Percentiles rank a stretch among this genome's conserved stretches.
Conservation (phyloP, 2,329 filamentous ascomycete species). For the Phialocephala sp. region DNA sequence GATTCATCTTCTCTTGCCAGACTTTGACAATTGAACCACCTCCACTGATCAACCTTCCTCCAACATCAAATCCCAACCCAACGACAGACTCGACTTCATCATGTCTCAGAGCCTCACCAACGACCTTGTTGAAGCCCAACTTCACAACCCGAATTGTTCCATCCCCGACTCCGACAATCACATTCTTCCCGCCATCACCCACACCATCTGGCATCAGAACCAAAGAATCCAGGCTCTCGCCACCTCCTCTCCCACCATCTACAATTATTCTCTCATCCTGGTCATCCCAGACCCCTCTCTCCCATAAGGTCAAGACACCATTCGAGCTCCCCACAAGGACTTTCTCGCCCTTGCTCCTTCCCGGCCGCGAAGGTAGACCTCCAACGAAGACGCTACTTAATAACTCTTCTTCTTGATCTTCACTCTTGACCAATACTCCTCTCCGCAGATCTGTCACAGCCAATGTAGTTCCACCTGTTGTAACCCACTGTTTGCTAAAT, state of each 20-base stretch:
- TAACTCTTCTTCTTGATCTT: conserved; percentile 94
- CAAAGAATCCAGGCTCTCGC: conserved; percentile 83
- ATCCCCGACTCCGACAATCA: conserved; percentile 82
- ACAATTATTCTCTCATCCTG: conserved; percentile 89
- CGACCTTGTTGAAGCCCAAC: conserved; percentile 74
- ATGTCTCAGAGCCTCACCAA: conserved; percentile 67
- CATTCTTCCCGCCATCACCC: conserved; percentile 70
- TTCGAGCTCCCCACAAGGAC: conserved; percentile 76
- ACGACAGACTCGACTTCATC: conserved; percentile 89
- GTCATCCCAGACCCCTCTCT: conserved; percentile 93
- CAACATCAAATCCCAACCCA: conserved; percentile 81
- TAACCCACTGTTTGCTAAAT: conserved; percentile 93
- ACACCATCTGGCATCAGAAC: conserved; percentile 73
- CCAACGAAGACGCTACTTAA: conserved; percentile 81
- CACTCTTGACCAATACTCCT: conserved; percentile 85
- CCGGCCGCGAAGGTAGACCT: conserved; percentile 68
- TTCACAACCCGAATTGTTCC: conserved; percentile 80
- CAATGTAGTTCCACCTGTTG: conserved; percentile 88
- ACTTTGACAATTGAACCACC: conserved; percentile 88
- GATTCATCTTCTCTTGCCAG: conserved; percentile 76
- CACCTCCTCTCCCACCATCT: conserved; percentile 64
- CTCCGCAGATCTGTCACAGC: conserved; percentile 87
- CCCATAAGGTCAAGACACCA: conserved; percentile 91
- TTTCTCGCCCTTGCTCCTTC: conserved; percentile 73
- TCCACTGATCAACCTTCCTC: conserved; percentile 85